A percentile compares a stretch with the other conserved stretches of the same genome.
These are phyloP conservation scores for Sphaerostilbella broomeana DNA, from an alignment of 2,329 filamentous ascomycete genomes.

Conservation along the genomic window DNA sequence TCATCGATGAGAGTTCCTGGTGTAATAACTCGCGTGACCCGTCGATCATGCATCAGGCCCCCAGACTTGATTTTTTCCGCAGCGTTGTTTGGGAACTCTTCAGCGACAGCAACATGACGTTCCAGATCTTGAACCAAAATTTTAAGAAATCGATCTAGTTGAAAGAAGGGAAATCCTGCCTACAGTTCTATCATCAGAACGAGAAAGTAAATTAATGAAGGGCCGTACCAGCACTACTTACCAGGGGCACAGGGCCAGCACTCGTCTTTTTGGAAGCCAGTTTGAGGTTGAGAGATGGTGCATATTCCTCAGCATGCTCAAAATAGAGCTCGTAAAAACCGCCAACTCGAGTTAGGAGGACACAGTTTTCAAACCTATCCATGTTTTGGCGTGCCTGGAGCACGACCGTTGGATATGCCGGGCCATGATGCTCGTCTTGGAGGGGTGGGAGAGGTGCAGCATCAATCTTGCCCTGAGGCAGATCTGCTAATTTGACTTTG, in stretches of 20 bases:
- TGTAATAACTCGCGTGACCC: constrained; percentile 80
- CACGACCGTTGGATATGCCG: constrained; percentile 77
- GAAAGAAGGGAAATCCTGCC: constrained; percentile 90
- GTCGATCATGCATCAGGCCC: constrained; percentile 76
- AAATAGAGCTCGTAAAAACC: constrained; percentile 98
- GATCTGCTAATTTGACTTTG: constrained; percentile 47
- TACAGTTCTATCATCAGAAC: constrained; percentile 28
- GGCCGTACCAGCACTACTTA: too few relatives aligned
- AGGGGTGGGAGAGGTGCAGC: constrained; percentile 21
- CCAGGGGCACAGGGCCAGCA: constrained; percentile 78
- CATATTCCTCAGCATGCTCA: constrained; percentile 86
- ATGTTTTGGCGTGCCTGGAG: constrained; percentile 85
- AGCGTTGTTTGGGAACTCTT: constrained; percentile 76
- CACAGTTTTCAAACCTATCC: constrained; percentile 82
- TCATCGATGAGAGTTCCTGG: constrained; percentile 96
- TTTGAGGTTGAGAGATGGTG: constrained; percentile 80
- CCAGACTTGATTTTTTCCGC: constrained; percentile 66
- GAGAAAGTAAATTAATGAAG: too few relatives aligned
- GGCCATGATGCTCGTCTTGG: constrained; percentile 37
- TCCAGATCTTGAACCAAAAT: constrained; percentile 84
- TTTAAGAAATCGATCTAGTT: constrained; percentile 89
- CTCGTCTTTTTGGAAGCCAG: constrained; percentile 74
- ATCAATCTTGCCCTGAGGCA: constrained; percentile 46
- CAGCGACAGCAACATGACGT: constrained; percentile 86
- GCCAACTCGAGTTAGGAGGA: constrained; percentile 84